Percentiles rank a stretch among this genome's conserved stretches.
phyloP scores from a whole-genome alignment of 1,284 basidiomycete species.

The Fomitopsis pinicola region DNA sequence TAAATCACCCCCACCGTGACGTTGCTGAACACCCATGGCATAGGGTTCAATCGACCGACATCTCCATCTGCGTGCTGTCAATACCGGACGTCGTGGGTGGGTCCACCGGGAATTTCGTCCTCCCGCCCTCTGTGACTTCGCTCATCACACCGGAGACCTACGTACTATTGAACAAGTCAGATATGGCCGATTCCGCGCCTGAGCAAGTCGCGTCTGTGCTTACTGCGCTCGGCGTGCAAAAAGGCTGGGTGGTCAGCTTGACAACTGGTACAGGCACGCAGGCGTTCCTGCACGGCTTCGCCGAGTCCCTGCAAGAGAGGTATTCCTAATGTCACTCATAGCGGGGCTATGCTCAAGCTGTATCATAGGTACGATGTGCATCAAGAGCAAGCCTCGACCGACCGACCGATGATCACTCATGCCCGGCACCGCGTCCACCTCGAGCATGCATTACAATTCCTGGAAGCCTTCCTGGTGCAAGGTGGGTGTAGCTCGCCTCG shows the following conservation, averaged over 20 bases:
- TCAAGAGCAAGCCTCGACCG: conserved; percentile 23
- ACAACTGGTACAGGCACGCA: conserved; percentile 51
- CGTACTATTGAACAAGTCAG: conserved; percentile 73
- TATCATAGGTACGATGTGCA: conserved; percentile 34
- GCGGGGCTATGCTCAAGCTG: neutral
- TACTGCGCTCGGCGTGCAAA: conserved; percentile 7
- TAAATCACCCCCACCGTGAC: neutral
- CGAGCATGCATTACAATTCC: conserved; percentile 56
- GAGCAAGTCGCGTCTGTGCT: conserved; percentile 7
- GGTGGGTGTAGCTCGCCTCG: conserved; percentile 33
- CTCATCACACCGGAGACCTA: conserved; percentile 54
- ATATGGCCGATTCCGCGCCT: conserved; percentile 36
- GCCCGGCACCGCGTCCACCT: conserved; percentile 76
- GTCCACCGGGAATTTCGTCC: conserved; percentile 6
- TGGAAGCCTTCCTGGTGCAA: conserved; percentile 63
- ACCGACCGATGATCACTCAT: conserved; percentile 71
- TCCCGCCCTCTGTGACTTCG: conserved; percentile 40
- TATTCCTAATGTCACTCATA: conserved; percentile 26
- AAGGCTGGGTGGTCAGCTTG: conserved; percentile 61
- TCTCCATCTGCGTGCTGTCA: conserved; percentile 77
- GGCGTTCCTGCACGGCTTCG: conserved; percentile 57
- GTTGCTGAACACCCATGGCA: neutral
- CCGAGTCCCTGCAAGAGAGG: conserved; percentile 48
- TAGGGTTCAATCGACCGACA: conserved; percentile 63
- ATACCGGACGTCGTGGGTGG: conserved; percentile 44